Evolutionary conservation across 169 alveolate genomes (phyloP), one percentile per base, ranked within the genome.

Genomic region (Cyclospora cayetanensis): DNA sequence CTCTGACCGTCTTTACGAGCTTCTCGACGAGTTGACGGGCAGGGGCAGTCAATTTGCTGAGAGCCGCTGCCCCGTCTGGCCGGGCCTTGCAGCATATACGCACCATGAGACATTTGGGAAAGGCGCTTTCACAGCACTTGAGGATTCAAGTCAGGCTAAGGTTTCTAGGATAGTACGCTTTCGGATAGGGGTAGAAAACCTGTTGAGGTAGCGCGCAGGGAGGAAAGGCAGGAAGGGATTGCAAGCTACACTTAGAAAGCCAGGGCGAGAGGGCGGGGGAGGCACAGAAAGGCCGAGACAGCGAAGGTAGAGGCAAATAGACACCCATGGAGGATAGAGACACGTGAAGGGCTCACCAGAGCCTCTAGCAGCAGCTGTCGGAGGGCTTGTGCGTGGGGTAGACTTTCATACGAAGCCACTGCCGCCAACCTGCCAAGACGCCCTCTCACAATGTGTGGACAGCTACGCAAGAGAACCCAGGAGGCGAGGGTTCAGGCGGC

Each of bases 341-440:
- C 11, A 1, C 37, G 37, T 37, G 50, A 4, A 11, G 20, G n/a
- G n/a, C 55, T 55, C 25, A 35, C 83, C 83, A 41, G 22, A 12
- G 52, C n/a, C 80, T 34, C 80, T 29, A 72, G 7, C 55, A 72
- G 25, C 60, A 72, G 35, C 12, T 22, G 9, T 39, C 60, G 20
- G 39, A 72, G 41, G 83, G 60, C 60, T 0, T 37, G 39, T 37
- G 83, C 25, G 34, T 35, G 39, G 83, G 53, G 4, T 37, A 72
- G 60, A 22, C 60, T 27, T 35, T 9, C 37, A 1, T 42, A 34
- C 60, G 35, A 34, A 2, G 52, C 80, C 80, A 68, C 3, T 0
- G 31, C 15, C 34, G 80, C 80, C 53, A 68, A 34, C 80, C 80
- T 68, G n/a, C n/a, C n/a, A n/a, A n/a, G n/a, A n/a, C n/a, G n/a